Percentiles rank a stretch among this genome's conserved stretches.
These are phyloP conservation scores for Trichoderma arundinaceum DNA, from an alignment of 2,329 filamentous ascomycete species.

Conservation along the genomic window DNA sequence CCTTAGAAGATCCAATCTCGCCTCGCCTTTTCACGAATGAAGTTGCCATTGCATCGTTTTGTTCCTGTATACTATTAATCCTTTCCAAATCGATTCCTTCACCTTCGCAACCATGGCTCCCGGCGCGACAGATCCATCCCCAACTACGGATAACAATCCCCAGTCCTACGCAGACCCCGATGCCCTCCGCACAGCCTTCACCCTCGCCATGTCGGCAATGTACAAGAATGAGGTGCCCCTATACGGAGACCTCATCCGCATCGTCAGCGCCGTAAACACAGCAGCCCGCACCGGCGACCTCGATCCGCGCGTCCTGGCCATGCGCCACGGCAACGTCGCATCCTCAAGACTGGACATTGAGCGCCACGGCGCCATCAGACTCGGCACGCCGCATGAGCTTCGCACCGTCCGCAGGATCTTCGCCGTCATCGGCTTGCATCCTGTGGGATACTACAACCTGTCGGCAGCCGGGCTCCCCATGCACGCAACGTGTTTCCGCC, in stretches of 20 bases:
- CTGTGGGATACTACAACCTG: constrained; percentile 59
- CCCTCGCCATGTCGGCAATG: constrained; percentile 37
- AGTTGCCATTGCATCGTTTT: too few species aligned
- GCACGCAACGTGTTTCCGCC: constrained; percentile 58
- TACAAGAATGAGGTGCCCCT: constrained; percentile 37
- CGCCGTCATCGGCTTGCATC: constrained; percentile 52
- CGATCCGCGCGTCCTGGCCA: constrained; percentile 33
- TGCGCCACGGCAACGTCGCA: constrained; percentile 34
- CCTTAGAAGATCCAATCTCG: too few species aligned
- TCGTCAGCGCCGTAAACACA: constrained; percentile 35
- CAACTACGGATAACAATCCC: background rate
- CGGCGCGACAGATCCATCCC: background rate
- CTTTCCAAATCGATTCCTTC: too few species aligned
- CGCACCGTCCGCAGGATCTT: constrained; percentile 52
- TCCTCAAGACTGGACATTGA: constrained; percentile 36
- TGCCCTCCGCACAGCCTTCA: constrained; percentile 9
- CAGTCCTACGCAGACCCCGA: constrained; percentile 5
- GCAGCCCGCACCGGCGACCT: constrained; percentile 27
- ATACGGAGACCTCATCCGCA: constrained; percentile 35
- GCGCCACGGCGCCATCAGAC: constrained; percentile 54
- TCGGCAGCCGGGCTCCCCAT: constrained; percentile 53
- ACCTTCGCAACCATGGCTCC: constrained; percentile 3
- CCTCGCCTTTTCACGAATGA: too few species aligned
- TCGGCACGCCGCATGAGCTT: constrained; percentile 52
- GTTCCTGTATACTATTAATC: too few species aligned